phyloP scores from a whole-genome alignment of 2,329 filamentous ascomycete species.

The Eurotiales sp. region DNA sequence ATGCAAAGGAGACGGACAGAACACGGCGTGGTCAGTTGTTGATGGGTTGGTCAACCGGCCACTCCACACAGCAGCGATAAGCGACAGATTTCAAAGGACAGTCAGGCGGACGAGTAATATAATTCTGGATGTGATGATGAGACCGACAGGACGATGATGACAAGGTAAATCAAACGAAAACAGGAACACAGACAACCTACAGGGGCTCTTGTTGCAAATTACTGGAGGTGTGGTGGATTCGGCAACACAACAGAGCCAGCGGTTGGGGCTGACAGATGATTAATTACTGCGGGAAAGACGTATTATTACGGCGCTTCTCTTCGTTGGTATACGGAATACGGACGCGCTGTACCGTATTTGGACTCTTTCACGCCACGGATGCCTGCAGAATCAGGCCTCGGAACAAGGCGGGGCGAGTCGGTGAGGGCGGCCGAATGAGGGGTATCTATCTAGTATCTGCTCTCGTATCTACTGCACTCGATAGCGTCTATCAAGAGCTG shows the following conservation, averaged over 20 bases:
- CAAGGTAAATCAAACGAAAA: not conserved
- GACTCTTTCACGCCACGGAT: not conserved
- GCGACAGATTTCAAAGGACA: not conserved
- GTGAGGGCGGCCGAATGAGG: constrained; percentile 11
- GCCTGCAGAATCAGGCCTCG: constrained; percentile 11
- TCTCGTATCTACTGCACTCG: too few species aligned
- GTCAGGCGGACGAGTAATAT: not conserved
- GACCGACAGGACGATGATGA: not conserved
- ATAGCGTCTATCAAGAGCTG: too few species aligned
- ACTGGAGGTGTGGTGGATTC: constrained; percentile 1
- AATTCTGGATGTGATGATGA: not conserved
- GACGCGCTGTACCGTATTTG: not conserved
- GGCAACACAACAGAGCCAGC: not conserved
- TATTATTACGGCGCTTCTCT: not conserved
- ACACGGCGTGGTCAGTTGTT: constrained; percentile 1
- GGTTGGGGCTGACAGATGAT: not conserved
- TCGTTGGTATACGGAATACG: not conserved
- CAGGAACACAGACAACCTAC: not conserved
- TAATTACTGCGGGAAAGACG: not conserved
- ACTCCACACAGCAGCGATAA: constrained; percentile 13
- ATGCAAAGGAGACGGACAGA: not conserved
- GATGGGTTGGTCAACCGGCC: constrained; percentile 8
- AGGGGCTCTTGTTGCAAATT: not conserved
- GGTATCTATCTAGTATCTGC: too few species aligned
- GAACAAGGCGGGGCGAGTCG: constrained; percentile 14